These are phyloP conservation scores for Prunus yedoensis DNA, from an alignment of 331 rosid species.

Conservation along the genomic window DNA sequence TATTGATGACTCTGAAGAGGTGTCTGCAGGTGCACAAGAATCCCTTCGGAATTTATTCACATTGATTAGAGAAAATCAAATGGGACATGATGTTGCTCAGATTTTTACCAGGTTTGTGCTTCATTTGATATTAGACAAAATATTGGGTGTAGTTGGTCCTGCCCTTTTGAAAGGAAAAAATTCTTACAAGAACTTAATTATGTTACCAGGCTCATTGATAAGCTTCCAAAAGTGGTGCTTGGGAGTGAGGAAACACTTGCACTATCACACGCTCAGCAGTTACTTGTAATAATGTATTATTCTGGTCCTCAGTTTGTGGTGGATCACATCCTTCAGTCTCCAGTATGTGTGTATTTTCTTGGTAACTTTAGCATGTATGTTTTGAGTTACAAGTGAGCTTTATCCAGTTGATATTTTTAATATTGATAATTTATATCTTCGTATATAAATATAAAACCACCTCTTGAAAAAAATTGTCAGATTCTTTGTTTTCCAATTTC, in stretches of 20 bases:
- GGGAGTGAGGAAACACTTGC: conserved; percentile 78
- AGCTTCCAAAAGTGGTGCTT: conserved; percentile 88
- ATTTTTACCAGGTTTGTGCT: conserved; percentile 68
- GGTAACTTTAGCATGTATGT: conserved; percentile 16
- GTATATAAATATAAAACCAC: not conserved
- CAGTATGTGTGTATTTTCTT: conserved; percentile 54
- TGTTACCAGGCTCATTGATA: conserved; percentile 70
- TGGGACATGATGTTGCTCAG: conserved; percentile 54
- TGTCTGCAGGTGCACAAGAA: conserved; percentile 71
- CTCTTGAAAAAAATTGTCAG: not conserved
- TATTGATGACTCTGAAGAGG: conserved; percentile 72
- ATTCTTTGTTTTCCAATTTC: not conserved
- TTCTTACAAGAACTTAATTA: conserved; percentile 6
- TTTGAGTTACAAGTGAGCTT: not conserved
- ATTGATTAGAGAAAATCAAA: conserved; percentile 38
- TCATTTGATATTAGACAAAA: conserved; percentile 19
- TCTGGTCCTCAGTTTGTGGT: conserved; percentile 85
- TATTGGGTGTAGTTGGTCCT: not conserved
- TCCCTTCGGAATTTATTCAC: conserved; percentile 60
- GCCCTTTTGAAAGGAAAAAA: conserved; percentile 12
- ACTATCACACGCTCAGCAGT: conserved; percentile 62
- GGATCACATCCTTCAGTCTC: conserved; percentile 76
- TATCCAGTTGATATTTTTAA: not conserved
- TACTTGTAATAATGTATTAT: conserved; percentile 70
- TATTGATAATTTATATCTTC: not conserved